A percentile compares a stretch with the other conserved stretches of the same genome.
Evolutionary conservation across 352 stramenopile genomes (phyloP).

Genomic region (Pythium brassicae): DNA sequence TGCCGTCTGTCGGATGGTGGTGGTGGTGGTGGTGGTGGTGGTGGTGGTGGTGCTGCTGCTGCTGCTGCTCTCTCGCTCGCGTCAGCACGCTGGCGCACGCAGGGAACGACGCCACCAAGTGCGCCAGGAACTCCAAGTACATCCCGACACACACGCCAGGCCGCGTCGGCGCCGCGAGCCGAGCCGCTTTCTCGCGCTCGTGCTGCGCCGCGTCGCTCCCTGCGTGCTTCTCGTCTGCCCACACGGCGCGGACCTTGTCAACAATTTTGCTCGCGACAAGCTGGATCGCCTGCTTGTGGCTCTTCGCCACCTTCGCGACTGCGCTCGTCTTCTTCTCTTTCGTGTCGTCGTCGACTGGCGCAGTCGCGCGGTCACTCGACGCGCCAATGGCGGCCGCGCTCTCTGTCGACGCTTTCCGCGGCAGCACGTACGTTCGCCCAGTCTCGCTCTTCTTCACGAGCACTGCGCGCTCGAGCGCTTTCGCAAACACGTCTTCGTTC

Average conservation of each 20-base stretch:
- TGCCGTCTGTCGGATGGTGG: constrained; percentile 11
- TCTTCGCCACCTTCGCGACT: constrained; percentile 44
- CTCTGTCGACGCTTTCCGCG: constrained; percentile 15
- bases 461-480: constrained; percentile 64
- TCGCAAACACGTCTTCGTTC: constrained; percentile 75
- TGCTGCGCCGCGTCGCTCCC: constrained; percentile 11
- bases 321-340: constrained; percentile 26
- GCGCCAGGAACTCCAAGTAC: constrained; percentile 68
- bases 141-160: constrained; percentile 46
- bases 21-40: constrained; percentile 30
- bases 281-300: constrained; percentile 60
- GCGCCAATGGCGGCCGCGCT: background rate
- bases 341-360: constrained; percentile 9
- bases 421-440: constrained; percentile 72
- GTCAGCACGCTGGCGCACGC: constrained; percentile 62
- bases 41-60: constrained; percentile 34
- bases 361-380: background rate
- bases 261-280: constrained; percentile 63
- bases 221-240: constrained; percentile 41
- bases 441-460: constrained; percentile 78
- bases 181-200: constrained; percentile 4
- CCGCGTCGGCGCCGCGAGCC: constrained; percentile 10
- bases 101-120: constrained; percentile 70
- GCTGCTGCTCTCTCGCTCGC: constrained; percentile 46
- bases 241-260: constrained; percentile 48